A percentile compares a stretch with the other conserved stretches of the same genome.
Conservation (phyloP, 2,329 filamentous ascomycete genomes). For the Beauveria caledonica region DNA sequence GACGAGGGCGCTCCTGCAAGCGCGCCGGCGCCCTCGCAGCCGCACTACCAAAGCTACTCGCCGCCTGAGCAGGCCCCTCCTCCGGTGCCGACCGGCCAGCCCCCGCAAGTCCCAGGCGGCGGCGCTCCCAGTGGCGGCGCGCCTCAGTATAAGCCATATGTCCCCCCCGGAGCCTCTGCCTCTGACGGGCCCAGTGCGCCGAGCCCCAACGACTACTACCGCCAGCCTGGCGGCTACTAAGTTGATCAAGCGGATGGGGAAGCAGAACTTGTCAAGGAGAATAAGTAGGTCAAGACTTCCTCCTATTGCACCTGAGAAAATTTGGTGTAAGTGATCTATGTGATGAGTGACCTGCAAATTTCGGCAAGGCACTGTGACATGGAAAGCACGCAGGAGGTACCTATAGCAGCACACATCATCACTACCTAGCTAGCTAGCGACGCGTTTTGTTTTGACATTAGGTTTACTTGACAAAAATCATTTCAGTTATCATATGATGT, state of each 20-base stretch:
- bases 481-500: not conserved
- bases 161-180: conserved; percentile 32
- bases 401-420: not conserved
- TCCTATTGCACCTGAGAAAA: not conserved
- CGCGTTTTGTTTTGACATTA: not conserved
- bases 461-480: not conserved
- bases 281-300: not conserved
- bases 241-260: too few relatives aligned
- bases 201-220: conserved; percentile 49
- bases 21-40: conserved; percentile 18
- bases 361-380: not conserved
- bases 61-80: conserved; percentile 31
- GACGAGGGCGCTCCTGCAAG: conserved; percentile 32
- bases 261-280: not conserved
- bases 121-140: conserved; percentile 21
- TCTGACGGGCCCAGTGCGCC: conserved; percentile 39
- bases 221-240: conserved; percentile 32
- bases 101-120: conserved; percentile 22
- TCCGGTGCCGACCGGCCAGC: conserved; percentile 31
- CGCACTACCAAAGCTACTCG: conserved; percentile 36
- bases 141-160: conserved; percentile 54
- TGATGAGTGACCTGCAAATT: not conserved
- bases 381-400: not conserved
- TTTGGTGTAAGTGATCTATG: not conserved
- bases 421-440: conserved; percentile 11